Evolutionary conservation across 352 stramenopile genomes (phyloP).

Genomic region (Phytophthora idaei): DNA sequence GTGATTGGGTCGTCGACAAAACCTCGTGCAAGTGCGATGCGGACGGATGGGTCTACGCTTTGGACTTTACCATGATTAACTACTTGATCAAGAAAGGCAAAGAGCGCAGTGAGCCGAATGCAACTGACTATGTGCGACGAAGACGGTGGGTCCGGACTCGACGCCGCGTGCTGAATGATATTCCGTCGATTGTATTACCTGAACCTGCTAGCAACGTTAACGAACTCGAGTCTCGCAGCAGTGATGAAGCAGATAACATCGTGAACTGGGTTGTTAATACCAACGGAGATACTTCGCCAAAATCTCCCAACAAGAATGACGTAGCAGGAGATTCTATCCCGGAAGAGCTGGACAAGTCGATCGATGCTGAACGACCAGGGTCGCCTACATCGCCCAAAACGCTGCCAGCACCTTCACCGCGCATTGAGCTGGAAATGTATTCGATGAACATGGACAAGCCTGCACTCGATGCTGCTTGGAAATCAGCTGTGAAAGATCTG

Average conservation of each 20-base stretch:
- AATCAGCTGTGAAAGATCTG: constrained; percentile 45
- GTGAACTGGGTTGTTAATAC: constrained; percentile 36
- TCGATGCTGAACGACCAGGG: background rate
- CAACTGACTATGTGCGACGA: constrained; percentile 74
- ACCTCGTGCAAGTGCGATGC: constrained; percentile 56
- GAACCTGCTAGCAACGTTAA: constrained; percentile 7
- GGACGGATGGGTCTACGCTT: constrained; percentile 79
- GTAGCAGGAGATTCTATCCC: constrained; percentile 7
- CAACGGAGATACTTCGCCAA: constrained; percentile 35
- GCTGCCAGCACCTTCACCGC: background rate
- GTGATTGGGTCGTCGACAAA: constrained; percentile 64
- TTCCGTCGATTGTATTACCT: constrained; percentile 10
- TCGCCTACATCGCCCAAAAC: constrained; percentile 4
- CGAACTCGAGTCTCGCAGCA: constrained; percentile 31
- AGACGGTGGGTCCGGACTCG: constrained; percentile 70
- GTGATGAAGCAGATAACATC: constrained; percentile 19
- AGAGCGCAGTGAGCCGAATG: constrained; percentile 52
- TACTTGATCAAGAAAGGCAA: constrained; percentile 61
- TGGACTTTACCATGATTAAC: constrained; percentile 86
- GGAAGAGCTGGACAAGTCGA: constrained; percentile 6
- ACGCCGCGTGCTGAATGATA: constrained; percentile 31
- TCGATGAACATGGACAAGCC: constrained; percentile 59
- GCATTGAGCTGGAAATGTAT: constrained; percentile 39
- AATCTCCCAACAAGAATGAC: constrained; percentile 14
- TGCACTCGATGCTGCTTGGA: constrained; percentile 61